Conservation (phyloP, 768 basidiomycete species). For the Hygrophoropsis aurantiaca region DNA sequence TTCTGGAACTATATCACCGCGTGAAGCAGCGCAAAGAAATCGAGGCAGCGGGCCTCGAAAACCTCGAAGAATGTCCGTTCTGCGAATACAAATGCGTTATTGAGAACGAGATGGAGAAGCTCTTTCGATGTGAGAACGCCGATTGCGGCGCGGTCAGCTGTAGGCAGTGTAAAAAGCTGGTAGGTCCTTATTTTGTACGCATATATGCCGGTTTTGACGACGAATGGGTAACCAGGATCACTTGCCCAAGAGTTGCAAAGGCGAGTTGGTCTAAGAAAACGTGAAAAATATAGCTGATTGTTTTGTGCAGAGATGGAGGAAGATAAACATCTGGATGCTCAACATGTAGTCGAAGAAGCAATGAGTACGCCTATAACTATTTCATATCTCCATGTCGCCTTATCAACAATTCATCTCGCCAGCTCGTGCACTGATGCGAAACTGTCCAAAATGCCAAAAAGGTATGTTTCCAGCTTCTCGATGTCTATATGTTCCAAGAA, state of each 20-base stretch:
- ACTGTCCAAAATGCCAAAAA: constrained; percentile 85
- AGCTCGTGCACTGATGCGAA: constrained; percentile 83
- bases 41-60: constrained; percentile 72
- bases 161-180: constrained; percentile 72
- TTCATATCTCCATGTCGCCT: background rate
- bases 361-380: constrained; percentile 64
- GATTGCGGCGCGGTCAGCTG: constrained; percentile 80
- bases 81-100: constrained; percentile 88
- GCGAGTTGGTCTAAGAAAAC: constrained; percentile 29
- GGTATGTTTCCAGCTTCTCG: constrained; percentile 53
- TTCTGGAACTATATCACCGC: constrained; percentile 68
- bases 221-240: constrained; percentile 69
- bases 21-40: constrained; percentile 80
- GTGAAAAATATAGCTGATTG: constrained; percentile 3
- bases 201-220: no score
- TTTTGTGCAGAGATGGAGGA: constrained; percentile 61
- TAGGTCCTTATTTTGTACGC: constrained; percentile 35
- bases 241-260: constrained; percentile 78
- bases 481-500: no score
- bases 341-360: constrained; percentile 85
- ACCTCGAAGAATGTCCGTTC: constrained; percentile 86
- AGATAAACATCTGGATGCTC: constrained; percentile 70
- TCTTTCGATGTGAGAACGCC: constrained; percentile 55
- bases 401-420: constrained; percentile 6
- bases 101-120: constrained; percentile 62